Evolutionary conservation across 805 yeast species (phyloP).

Genomic region (Yarrowia sp.): DNA sequence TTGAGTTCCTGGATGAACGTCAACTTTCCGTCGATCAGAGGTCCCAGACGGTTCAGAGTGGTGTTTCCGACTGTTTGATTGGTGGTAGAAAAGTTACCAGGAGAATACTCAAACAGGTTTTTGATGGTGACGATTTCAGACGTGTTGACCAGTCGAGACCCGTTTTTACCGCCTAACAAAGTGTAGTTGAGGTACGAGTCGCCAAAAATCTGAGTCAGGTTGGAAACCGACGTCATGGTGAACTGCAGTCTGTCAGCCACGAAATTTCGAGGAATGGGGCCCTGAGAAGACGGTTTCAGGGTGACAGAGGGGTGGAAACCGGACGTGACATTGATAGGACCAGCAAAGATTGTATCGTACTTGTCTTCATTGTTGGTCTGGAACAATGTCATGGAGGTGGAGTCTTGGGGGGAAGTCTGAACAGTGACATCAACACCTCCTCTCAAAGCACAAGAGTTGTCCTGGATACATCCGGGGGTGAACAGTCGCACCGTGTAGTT

Average conservation of each 20-base stretch:
- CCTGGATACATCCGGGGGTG: constrained; percentile 83
- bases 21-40: constrained; percentile 8
- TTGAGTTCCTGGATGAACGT: not conserved
- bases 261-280: constrained; percentile 45
- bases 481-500: constrained; percentile 66
- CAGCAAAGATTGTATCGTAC: constrained; percentile 74
- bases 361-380: constrained; percentile 80
- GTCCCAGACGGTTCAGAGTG: constrained; percentile 44
- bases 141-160: constrained; percentile 1
- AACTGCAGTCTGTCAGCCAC: constrained; percentile 71
- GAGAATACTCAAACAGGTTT: constrained; percentile 81
- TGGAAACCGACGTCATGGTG: constrained; percentile 32
- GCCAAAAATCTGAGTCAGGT: constrained; percentile 29
- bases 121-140: constrained; percentile 44
- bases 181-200: constrained; percentile 36
- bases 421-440: constrained; percentile 79
- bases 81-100: constrained; percentile 56
- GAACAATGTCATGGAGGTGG: constrained; percentile 50
- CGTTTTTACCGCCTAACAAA: not conserved
- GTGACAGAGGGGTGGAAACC: constrained; percentile 47
- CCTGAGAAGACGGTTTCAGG: constrained; percentile 41
- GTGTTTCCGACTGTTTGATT: constrained; percentile 49
- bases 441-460: constrained; percentile 64
- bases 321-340: constrained; percentile 53
- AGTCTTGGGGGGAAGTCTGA: constrained; percentile 47